Conservation (phyloP, 805 yeast species). For the Candida patagonica region DNA sequence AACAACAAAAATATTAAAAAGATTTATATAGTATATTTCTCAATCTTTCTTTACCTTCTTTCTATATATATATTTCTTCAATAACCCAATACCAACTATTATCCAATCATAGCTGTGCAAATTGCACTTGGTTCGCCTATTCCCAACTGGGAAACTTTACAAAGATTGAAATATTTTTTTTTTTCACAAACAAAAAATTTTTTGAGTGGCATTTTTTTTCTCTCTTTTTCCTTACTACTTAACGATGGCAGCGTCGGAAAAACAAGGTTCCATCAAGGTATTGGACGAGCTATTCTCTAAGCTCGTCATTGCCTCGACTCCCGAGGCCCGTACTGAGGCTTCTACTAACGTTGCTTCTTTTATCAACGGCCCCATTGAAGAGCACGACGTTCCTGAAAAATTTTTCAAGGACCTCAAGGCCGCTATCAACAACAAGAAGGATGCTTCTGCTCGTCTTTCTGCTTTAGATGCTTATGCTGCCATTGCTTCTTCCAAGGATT, state of each 20-base stretch:
- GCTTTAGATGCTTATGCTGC: slow-evolving; percentile 78
- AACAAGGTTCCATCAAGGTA: slow-evolving; percentile 42
- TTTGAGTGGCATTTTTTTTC: neutral
- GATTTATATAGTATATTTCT: too few species aligned
- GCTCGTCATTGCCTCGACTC: slow-evolving; percentile 74
- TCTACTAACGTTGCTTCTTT: slow-evolving; percentile 86
- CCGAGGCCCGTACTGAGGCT: slow-evolving; percentile 72
- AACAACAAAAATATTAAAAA: too few species aligned
- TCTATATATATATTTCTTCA: too few species aligned
- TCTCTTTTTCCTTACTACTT: slow-evolving; percentile 2
- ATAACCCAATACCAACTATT: too few species aligned
- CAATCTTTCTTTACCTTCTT: too few species aligned
- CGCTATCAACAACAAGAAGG: slow-evolving; percentile 76
- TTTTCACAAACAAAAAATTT: neutral
- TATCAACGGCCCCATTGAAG: slow-evolving; percentile 94
- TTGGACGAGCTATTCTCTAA: slow-evolving; percentile 88
- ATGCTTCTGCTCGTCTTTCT: slow-evolving; percentile 50
- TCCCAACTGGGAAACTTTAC: too few species aligned
- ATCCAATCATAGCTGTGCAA: too few species aligned
- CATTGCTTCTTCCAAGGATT: slow-evolving; percentile 64
- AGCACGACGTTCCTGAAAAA: slow-evolving; percentile 92
- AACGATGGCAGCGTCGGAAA: slow-evolving; percentile 16
- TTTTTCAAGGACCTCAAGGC: slow-evolving; percentile 71
- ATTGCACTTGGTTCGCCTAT: too few species aligned
- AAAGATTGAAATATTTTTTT: too few species aligned